Evolutionary conservation across 352 stramenopile genomes (phyloP), one percentile per base, ranked within the genome.

Genomic region (Elongisporangium anandrum): DNA sequence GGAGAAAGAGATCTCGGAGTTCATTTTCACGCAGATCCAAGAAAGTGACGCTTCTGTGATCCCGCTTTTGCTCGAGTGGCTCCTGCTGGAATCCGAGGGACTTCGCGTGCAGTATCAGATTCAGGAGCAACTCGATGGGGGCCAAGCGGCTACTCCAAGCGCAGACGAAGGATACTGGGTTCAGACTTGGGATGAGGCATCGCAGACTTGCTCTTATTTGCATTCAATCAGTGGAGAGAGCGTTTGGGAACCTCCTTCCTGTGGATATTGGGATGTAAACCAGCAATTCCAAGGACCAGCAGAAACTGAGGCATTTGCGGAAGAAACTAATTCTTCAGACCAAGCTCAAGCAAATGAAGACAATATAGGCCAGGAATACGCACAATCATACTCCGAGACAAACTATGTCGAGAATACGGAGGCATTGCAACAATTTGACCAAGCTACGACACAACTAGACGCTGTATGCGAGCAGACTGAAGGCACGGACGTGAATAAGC

Each of bases 41-140:
- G 66, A 83, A 23, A 77, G 70, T 9, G 81, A 93, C 21, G 73
- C 83, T 8, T 50, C 68, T 1, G 51, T 93, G 8, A 68, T 93
- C 5, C 79, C 79, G 17, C 24, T 88, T 9, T 69, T 93, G 38
- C 59, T 93, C n/a, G 79, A 93, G 54, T 93, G 83, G 83, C 57
- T 93, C 0, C 50, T 93, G 21, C 72, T 93, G 20, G 83, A 93
- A 52, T 84, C 83, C 0, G 81, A 93, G 60, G 79, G 69, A 1
- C 60, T 87, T 13, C 68, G 81, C n/a, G 64, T 79, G 9, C 78
- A 90, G 52, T 68, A 69, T 15, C 79, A 89, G 50, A 83, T 93
- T 23, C 81, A 91, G 60, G 75, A 87, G 17, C 63, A 79, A 19
- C 61, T 93, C 15, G 73, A 73, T 34, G 71, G 47, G 0, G 54